Evolutionary conservation across 805 yeast genomes (phyloP).

Genomic region (Yarrowia sp.): DNA sequence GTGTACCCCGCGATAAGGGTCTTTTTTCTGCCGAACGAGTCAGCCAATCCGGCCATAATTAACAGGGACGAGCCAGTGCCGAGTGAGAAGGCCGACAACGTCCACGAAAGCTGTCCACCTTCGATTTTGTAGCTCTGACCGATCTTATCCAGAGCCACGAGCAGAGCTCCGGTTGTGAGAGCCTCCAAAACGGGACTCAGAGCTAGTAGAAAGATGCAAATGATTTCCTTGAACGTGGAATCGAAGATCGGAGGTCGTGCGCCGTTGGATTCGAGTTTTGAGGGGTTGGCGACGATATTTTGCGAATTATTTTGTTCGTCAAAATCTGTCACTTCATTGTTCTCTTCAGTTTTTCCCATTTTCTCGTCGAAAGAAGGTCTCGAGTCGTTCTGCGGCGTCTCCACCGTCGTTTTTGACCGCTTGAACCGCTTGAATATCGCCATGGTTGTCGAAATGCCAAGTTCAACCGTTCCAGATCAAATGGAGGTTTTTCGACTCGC

Average conservation of each 20-base stretch:
- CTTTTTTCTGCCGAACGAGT: constrained; percentile 56
- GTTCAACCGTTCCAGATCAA: not conserved
- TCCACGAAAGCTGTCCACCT: constrained; percentile 58
- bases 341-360: not conserved
- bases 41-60: constrained; percentile 57
- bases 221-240: constrained; percentile 46
- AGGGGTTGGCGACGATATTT: too few species aligned
- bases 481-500: constrained; percentile 15
- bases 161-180: constrained; percentile 52
- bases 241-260: constrained; percentile 3
- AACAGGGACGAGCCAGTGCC: constrained; percentile 56
- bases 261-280: not conserved
- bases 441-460: not conserved
- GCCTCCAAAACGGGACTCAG: constrained; percentile 55
- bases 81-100: constrained; percentile 52
- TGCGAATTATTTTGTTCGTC: too few species aligned
- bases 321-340: not conserved
- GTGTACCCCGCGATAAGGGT: constrained; percentile 52
- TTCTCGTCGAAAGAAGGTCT: not conserved
- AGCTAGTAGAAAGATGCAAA: constrained; percentile 50
- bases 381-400: not conserved
- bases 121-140: constrained; percentile 51
- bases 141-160: constrained; percentile 52
- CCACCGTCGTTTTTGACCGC: not conserved
- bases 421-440: constrained; percentile 2